Conservation (phyloP, 202 grass and related monocot genomes). For the Brachypodium distachyon region DNA sequence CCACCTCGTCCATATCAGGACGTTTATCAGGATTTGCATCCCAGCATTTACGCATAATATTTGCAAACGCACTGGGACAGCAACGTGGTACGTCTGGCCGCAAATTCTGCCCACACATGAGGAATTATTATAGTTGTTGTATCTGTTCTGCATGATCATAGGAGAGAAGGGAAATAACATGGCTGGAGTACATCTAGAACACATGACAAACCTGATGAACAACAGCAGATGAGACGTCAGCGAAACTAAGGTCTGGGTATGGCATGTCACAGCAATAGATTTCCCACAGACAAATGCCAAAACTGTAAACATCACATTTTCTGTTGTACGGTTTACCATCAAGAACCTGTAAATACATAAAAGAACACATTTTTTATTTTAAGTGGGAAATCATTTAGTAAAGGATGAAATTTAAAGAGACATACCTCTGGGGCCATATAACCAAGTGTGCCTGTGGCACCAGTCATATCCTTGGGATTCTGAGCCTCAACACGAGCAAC, state of each 20-base stretch:
- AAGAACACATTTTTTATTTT: neutral
- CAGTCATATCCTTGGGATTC: slow-evolving; percentile 98
- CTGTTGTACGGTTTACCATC: slow-evolving; percentile 96
- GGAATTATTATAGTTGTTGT: neutral
- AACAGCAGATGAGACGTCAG: slow-evolving; percentile 82
- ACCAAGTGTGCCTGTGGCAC: slow-evolving; percentile 88
- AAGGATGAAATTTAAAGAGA: neutral
- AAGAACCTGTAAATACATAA: slow-evolving; percentile 52
- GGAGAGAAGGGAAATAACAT: neutral
- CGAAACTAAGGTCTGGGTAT: slow-evolving; percentile 87
- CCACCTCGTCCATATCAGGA: slow-evolving; percentile 90
- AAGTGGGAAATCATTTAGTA: neutral
- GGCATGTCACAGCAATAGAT: slow-evolving; percentile 99
- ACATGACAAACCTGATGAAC: slow-evolving; percentile 66
- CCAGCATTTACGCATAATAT: slow-evolving; percentile 93
- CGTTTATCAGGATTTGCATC: slow-evolving; percentile 83
- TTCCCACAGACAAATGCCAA: slow-evolving; percentile 98
- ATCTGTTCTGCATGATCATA: neutral
- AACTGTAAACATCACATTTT: slow-evolving; percentile 96
- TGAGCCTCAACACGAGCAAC: slow-evolving; percentile 96
- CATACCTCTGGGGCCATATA: slow-evolving; percentile 98
- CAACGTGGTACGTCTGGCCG: slow-evolving; percentile 83
- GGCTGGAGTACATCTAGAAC: neutral
- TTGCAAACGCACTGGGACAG: slow-evolving; percentile 55
- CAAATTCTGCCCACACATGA: slow-evolving; percentile 54